Base-by-base conservation (phyloP, 352 stramenopile species). In the Phytopythium aichiense region DNA sequence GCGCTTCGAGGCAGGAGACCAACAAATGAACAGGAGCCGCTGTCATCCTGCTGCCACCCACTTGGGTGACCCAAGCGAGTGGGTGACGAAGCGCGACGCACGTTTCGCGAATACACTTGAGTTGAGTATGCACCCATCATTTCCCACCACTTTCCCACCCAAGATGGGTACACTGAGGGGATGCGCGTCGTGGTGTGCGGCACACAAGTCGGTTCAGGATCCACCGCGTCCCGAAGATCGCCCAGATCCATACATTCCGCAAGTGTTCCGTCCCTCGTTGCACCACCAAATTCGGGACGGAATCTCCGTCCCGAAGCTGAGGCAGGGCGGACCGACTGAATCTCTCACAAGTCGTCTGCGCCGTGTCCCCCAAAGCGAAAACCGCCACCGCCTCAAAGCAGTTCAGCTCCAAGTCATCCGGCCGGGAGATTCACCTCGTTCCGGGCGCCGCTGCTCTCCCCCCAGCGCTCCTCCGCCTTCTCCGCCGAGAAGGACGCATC, bases 301-400 rank as follows among this genome's bases (percentile, higher is more conserved):
- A 42, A 35, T 38, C 25, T 42, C 35, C 25, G 55, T 52, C 40
- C 56, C 56, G 56, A 53, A 61, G 43, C 53, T 58, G 53, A 58
- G 42, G 33, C n/a, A 22, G 56, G 56, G 42, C 56, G 40, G 42
- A 61, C 40, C 12, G 22, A 50, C 54, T 52, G 40, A 48, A 50
- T 40, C 55, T 50, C 35, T 38, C 33, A 38, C 33, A 38, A 38
- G 31, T 48, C 42, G 42, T 48, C 18, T 5, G 25, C 38, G 38
- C 38, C 38, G 38, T 7, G 51, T 57, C 51, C 51, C 50, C 15
- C 51, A 43, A 57, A 43, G 23, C 28, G n/a, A 40, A 48, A 22
- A 25, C 25, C n/a, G n/a, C n/a, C n/a, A n/a, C n/a, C n/a, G n/a
- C 7, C 9, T 15, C 35, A 7, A 48, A 30, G 43, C n/a, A 50